Evolutionary conservation across 164 flowering plant species (phyloP), one percentile per base, ranked within the genome.

Genomic region (Taxillus chinensis): DNA sequence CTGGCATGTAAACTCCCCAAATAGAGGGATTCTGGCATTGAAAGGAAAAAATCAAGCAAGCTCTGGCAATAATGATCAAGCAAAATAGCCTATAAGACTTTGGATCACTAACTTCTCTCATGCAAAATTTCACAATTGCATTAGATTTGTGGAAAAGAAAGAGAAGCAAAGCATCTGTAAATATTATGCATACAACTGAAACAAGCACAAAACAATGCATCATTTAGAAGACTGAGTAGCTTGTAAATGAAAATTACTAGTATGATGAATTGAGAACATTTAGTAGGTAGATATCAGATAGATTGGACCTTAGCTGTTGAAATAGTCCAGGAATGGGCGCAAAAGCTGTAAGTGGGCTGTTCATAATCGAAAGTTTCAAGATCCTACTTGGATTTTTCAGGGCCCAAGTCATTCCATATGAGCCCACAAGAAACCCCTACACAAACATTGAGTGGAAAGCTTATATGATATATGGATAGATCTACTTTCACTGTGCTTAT

Each of bases 351-450:
- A 93, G 63, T 57, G 96, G 97, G 74, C 80, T 86, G 72, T 93
- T 93, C 46, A 90, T 67, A 63, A 90, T 83, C 9, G 75, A 86
- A 55, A 93, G 85, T 70, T 87, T 86, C 8, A 79, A 77, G 63
- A 93, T 74, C 78, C 70, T 83, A 78, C 75, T 80, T 53, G 80
- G 75, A 63, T 93, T 93, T 80, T 93, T 89, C 72, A 90, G 63
- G 60, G 92, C 91, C 99, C 99, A 93, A 17, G 97, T 93, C 76
- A 93, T 74, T 71, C 99, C 99, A 75, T 84, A 93, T 27, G 99
- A 90, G 64, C 99, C 99, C 57, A 90, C 97, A 66, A 93, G 78
- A 76, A 90, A 93, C 37, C 99, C 99, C 97, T 90, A 67, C 75
- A 74, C 59, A 70, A 59, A 63, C 7, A 58, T 56, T 58, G 41